A percentile compares a stretch with the other conserved stretches of the same genome.
Conservation (phyloP, 2,329 filamentous ascomycete species). For the Trichoderma sp. region DNA sequence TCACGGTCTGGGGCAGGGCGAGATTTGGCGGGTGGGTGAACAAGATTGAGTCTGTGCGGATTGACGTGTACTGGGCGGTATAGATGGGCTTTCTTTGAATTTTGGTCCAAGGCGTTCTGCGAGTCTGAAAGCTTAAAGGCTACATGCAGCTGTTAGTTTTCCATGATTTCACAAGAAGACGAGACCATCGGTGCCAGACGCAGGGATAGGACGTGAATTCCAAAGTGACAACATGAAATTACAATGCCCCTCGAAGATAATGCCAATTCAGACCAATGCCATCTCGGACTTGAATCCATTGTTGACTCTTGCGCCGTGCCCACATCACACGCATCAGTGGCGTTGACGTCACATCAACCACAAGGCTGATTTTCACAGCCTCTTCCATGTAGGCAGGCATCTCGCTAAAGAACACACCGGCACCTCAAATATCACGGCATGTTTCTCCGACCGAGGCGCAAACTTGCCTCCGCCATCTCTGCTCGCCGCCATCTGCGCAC, state of each 20-base stretch:
- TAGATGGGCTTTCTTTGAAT: not conserved
- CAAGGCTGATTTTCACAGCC: not conserved
- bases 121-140: not conserved
- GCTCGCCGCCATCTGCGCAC: not conserved
- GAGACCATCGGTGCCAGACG: too few relatives aligned
- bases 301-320: too few relatives aligned
- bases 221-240: not conserved
- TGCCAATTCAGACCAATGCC: too few relatives aligned
- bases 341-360: not conserved
- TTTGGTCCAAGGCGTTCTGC: not conserved
- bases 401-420: not conserved
- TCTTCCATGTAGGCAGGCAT: not conserved
- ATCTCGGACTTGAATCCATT: too few relatives aligned
- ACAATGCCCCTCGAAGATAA: not conserved
- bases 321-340: not conserved
- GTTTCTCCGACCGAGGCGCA: not conserved
- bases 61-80: slow-evolving; percentile 63
- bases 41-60: slow-evolving; percentile 48
- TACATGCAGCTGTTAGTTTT: too few relatives aligned
- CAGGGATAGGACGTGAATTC: too few relatives aligned
- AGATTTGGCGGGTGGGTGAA: slow-evolving; percentile 60
- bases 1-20: slow-evolving; percentile 63
- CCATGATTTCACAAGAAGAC: too few relatives aligned
- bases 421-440: not conserved
- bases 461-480: not conserved